Conservation (phyloP, 2,329 filamentous ascomycete species). For the Helotiales sp. region DNA sequence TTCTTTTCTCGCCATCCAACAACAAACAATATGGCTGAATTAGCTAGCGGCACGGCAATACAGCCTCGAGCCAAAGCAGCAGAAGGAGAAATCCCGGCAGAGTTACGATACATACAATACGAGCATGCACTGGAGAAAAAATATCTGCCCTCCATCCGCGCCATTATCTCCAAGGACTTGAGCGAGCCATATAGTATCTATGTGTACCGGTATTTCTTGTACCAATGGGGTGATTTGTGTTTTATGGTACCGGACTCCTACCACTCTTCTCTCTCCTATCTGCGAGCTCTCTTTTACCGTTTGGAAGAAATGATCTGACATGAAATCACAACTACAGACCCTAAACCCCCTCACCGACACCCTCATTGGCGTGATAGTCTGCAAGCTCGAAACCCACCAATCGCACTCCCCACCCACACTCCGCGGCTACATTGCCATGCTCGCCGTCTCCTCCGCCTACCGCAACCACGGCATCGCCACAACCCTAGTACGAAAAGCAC, state of each 20-base stretch:
- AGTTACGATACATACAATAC: constrained; percentile 66
- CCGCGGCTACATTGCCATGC: constrained; percentile 97
- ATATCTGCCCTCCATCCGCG: constrained; percentile 84
- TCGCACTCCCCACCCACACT: constrained; percentile 75
- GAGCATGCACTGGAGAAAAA: constrained; percentile 63
- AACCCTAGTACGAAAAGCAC: constrained; percentile 83
- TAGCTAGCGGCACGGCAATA: background rate
- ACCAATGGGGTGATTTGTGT: constrained; percentile 97
- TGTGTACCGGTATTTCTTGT: constrained; percentile 97
- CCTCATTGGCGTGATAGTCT: constrained; percentile 90
- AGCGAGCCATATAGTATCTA: constrained; percentile 99
- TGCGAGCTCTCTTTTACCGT: background rate
- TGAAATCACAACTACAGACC: constrained; percentile 50
- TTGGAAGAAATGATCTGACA: background rate
- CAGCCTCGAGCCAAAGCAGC: constrained; percentile 14
- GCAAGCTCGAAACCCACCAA: constrained; percentile 89
- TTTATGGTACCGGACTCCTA: constrained; percentile 70
- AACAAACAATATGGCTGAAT: constrained; percentile 23
- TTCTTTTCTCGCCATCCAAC: background rate
- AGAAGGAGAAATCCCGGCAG: constrained; percentile 45
- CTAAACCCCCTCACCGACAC: constrained; percentile 62
- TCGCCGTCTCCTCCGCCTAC: constrained; percentile 82
- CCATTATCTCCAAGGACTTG: constrained; percentile 92
- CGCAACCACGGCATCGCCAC: constrained; percentile 89
- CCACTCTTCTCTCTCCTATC: background rate